Evolutionary conservation across 2,329 filamentous ascomycete genomes (phyloP).

Genomic region (Cadophora malorum): DNA sequence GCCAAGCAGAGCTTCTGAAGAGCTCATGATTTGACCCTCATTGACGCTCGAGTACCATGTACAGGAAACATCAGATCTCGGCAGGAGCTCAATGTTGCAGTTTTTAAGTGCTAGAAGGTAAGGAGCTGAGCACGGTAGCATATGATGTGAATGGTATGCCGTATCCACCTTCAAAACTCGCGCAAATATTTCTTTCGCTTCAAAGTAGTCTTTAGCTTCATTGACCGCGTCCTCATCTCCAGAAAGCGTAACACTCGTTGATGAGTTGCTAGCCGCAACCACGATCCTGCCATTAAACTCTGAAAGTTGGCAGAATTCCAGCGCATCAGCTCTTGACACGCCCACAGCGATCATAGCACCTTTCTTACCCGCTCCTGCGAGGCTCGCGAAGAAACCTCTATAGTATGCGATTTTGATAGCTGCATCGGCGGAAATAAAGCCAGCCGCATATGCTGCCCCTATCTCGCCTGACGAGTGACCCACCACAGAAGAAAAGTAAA

Average conservation of each 20-base stretch:
- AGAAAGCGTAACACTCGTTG: slow-evolving; percentile 41
- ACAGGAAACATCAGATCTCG: slow-evolving; percentile 40
- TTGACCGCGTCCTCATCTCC: slow-evolving; percentile 38
- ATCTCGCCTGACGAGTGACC: slow-evolving; percentile 58
- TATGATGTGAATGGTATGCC: slow-evolving; percentile 43
- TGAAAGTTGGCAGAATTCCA: slow-evolving; percentile 25
- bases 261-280: slow-evolving; percentile 45
- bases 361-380: slow-evolving; percentile 27
- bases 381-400: slow-evolving; percentile 35
- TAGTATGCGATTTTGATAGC: slow-evolving; percentile 55
- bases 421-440: slow-evolving; percentile 42
- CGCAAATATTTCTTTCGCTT: slow-evolving; percentile 32
- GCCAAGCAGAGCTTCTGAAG: slow-evolving; percentile 1
- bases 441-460: slow-evolving; percentile 53
- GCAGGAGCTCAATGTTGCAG: slow-evolving; percentile 24
- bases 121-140: slow-evolving; percentile 30
- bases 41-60: slow-evolving; percentile 45
- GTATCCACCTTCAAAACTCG: slow-evolving; percentile 35
- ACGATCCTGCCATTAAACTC: slow-evolving; percentile 28
- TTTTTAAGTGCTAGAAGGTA: slow-evolving; percentile 31
- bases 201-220: slow-evolving; percentile 24
- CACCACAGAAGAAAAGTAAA: slow-evolving; percentile 48
- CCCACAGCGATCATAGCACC: slow-evolving; percentile 41
- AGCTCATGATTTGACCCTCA: slow-evolving; percentile 7
- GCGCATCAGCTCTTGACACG: slow-evolving; percentile 32